These are phyloP conservation scores for Lyophyllum atratum DNA, from an alignment of 768 basidiomycete species.

Conservation along the genomic window DNA sequence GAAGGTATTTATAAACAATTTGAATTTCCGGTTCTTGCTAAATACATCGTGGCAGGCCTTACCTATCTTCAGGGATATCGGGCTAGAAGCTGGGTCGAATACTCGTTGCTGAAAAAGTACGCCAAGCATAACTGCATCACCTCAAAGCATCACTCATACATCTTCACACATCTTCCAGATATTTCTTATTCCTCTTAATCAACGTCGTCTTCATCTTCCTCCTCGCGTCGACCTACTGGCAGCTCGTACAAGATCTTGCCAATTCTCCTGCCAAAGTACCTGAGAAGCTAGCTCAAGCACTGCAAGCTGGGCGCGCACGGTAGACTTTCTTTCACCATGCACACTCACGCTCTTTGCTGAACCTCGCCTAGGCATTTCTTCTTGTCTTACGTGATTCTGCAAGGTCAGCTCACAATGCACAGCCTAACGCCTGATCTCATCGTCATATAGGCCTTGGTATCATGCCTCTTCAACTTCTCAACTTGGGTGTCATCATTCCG, in stretches of 20 bases:
- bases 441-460: constrained; percentile 71
- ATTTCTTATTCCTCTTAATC: constrained; percentile 88
- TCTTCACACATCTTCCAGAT: constrained; percentile 66
- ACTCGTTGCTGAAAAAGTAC: constrained; percentile 89
- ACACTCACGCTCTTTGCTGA: constrained; percentile 6
- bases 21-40: not conserved
- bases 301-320: constrained; percentile 79
- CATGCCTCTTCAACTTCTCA: constrained; percentile 94
- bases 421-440: not conserved
- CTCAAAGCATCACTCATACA: constrained; percentile 5
- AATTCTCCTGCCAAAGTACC: constrained; percentile 94
- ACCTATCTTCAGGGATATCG: constrained; percentile 69
- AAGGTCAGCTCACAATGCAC: constrained; percentile 48
- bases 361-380: constrained; percentile 66
- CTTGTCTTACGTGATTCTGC: constrained; percentile 81
- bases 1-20: constrained; percentile 57
- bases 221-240: constrained; percentile 88
- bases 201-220: constrained; percentile 96
- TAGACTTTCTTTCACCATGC: constrained; percentile 26
- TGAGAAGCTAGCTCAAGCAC: constrained; percentile 83
- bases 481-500: constrained; percentile 86
- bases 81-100: constrained; percentile 92
- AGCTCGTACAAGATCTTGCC: constrained; percentile 87
- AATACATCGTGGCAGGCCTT: not conserved
- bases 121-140: constrained; percentile 19